Evolutionary conservation across 441 rosid genomes (phyloP).

Genomic region (Adansonia grandidieri): DNA sequence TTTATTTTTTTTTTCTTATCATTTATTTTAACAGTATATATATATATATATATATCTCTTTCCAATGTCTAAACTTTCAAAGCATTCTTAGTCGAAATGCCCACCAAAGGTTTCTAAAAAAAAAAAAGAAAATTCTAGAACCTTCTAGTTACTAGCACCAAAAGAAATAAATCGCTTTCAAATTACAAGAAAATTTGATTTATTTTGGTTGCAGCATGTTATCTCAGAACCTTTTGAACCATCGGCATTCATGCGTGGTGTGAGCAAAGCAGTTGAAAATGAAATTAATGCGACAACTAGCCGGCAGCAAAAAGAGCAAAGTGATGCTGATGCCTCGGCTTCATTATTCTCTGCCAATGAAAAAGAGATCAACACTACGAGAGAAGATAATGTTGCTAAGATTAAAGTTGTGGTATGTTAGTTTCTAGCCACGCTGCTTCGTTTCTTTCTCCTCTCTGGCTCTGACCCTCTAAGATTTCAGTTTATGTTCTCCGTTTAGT

Average conservation of each 20-base stretch:
- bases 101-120: too few relatives aligned
- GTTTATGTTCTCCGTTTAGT: background rate
- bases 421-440: background rate
- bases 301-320: conserved; percentile 54
- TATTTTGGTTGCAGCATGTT: conserved; percentile 72
- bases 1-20: too few relatives aligned
- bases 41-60: too few relatives aligned
- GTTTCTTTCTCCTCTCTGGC: background rate
- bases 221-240: conserved; percentile 95
- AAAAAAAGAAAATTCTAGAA: too few relatives aligned
- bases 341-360: conserved; percentile 48
- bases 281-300: conserved; percentile 57
- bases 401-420: conserved; percentile 94
- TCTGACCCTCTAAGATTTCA: background rate
- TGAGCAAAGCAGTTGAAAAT: conserved; percentile 64
- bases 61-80: too few relatives aligned
- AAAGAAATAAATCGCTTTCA: too few relatives aligned
- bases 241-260: conserved; percentile 84
- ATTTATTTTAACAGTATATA: too few relatives aligned
- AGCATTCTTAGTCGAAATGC: too few relatives aligned
- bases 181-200: conserved; percentile 20
- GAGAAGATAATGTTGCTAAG: conserved; percentile 86
- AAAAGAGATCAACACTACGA: conserved; percentile 58
- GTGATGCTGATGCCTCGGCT: conserved; percentile 61
- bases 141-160: too few relatives aligned